Evolutionary conservation across 768 basidiomycete species (phyloP).

Genomic region (Auriculariales sp.): DNA sequence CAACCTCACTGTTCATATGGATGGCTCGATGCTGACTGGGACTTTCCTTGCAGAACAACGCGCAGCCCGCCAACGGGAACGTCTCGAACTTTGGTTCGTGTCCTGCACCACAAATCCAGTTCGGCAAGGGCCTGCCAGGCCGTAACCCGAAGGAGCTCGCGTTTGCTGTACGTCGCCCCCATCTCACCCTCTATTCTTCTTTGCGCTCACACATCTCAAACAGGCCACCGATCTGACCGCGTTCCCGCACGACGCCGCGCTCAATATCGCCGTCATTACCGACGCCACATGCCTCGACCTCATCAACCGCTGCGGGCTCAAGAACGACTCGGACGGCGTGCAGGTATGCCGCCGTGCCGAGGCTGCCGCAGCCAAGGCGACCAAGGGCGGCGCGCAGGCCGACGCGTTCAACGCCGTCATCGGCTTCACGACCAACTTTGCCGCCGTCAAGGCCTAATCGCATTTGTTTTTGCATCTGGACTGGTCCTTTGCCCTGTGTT

Average conservation of each 20-base stretch:
- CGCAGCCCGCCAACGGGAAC: background rate
- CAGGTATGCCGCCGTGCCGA: background rate
- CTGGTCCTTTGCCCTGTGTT: too few species aligned
- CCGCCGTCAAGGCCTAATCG: background rate
- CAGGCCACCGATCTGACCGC: conserved; percentile 1
- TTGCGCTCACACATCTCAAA: too few species aligned
- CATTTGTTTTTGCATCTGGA: too few species aligned
- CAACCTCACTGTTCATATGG: background rate
- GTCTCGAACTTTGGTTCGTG: conserved; percentile 25
- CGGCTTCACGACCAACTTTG: background rate
- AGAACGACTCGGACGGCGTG: background rate
- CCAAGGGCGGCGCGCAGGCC: background rate
- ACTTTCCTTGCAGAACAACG: too few species aligned
- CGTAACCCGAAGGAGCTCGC: background rate
- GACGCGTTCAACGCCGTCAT: background rate
- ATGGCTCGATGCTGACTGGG: too few species aligned
- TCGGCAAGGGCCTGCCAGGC: background rate
- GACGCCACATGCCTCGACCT: background rate
- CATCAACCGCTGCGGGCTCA: conserved; percentile 3
- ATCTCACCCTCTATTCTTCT: too few species aligned
- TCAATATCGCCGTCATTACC: background rate
- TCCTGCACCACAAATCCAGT: conserved; percentile 20
- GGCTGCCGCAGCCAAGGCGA: background rate
- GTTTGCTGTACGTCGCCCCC: background rate
- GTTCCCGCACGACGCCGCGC: background rate